Evolutionary conservation across 768 basidiomycete species (phyloP).

Genomic region (Ephemerocybe angulata): DNA sequence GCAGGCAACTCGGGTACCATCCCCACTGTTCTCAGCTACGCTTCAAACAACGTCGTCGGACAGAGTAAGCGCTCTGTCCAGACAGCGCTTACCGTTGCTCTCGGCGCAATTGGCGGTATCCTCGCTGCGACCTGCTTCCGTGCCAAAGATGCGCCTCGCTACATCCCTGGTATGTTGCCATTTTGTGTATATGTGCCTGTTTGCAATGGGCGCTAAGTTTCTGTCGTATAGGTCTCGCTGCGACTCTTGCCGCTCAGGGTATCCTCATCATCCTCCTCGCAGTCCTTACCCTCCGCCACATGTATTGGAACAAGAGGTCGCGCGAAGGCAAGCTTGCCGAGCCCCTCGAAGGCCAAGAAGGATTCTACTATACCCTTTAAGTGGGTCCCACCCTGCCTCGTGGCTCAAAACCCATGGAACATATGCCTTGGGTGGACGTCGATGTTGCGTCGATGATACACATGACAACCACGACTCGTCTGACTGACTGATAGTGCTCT

Average conservation of each 20-base stretch:
- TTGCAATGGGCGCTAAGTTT: no score
- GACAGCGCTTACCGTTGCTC: slow-evolving; percentile 38
- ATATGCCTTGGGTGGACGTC: no score
- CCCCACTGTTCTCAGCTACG: slow-evolving; percentile 43
- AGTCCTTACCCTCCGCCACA: slow-evolving; percentile 34
- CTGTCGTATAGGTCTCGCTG: no score
- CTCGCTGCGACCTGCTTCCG: slow-evolving; percentile 42
- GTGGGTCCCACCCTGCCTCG: no score
- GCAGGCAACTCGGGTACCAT: slow-evolving; percentile 41
- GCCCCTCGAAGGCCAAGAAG: slow-evolving; percentile 34
- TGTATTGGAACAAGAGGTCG: slow-evolving; percentile 32
- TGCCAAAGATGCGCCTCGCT: slow-evolving; percentile 39
- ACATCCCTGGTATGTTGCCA: slow-evolving; percentile 47
- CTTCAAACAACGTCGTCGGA: slow-evolving; percentile 45
- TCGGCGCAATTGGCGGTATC: slow-evolving; percentile 43
- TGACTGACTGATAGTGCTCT: no score
- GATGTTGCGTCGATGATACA: no score
- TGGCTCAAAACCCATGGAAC: no score
- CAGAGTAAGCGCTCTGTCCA: slow-evolving; percentile 41
- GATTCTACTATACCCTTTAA: slow-evolving; percentile 38
- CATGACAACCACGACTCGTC: no score
- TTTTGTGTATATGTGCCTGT: no score
- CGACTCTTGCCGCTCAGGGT: slow-evolving; percentile 38
- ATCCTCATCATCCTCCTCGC: slow-evolving; percentile 33
- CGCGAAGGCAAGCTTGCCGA: slow-evolving; percentile 29